phyloP scores from a whole-genome alignment of 192 early-diverging fungal species.

The Coemansia sp. region DNA sequence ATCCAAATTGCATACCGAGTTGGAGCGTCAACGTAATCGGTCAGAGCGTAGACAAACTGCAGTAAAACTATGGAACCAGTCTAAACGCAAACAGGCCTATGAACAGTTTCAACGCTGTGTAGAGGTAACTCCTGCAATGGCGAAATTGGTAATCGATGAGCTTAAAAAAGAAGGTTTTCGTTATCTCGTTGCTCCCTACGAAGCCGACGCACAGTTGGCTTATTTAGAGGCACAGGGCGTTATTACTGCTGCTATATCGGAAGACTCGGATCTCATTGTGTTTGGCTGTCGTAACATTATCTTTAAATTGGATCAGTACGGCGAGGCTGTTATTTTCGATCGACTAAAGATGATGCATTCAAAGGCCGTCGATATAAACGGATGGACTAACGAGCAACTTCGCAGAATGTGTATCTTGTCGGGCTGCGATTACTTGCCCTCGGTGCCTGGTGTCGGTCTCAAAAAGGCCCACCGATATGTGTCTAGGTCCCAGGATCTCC shows the following conservation, averaged over 20 bases:
- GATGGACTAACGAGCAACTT: slow-evolving; percentile 68
- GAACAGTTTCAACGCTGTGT: slow-evolving; percentile 77
- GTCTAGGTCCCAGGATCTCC: slow-evolving; percentile 67
- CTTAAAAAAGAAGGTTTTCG: slow-evolving; percentile 67
- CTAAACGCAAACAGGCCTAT: slow-evolving; percentile 66
- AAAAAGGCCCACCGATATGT: slow-evolving; percentile 71
- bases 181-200: slow-evolving; percentile 93
- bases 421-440: slow-evolving; percentile 95
- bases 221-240: slow-evolving; percentile 72
- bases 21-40: slow-evolving; percentile 60
- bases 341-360: slow-evolving; percentile 58
- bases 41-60: slow-evolving; percentile 64
- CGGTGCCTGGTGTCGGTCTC: slow-evolving; percentile 83
- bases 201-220: slow-evolving; percentile 96
- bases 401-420: slow-evolving; percentile 94
- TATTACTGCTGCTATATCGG: slow-evolving; percentile 83
- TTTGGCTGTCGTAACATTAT: slow-evolving; percentile 90
- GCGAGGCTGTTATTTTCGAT: slow-evolving; percentile 69
- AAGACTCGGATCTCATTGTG: slow-evolving; percentile 94
- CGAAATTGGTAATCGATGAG: slow-evolving; percentile 69
- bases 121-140: slow-evolving; percentile 88
- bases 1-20: slow-evolving; percentile 78
- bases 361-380: slow-evolving; percentile 56
- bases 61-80: slow-evolving; percentile 59
- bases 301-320: slow-evolving; percentile 80